Evolutionary conservation across 768 basidiomycete genomes (phyloP).

Genomic region (Lactifluus volemus): DNA sequence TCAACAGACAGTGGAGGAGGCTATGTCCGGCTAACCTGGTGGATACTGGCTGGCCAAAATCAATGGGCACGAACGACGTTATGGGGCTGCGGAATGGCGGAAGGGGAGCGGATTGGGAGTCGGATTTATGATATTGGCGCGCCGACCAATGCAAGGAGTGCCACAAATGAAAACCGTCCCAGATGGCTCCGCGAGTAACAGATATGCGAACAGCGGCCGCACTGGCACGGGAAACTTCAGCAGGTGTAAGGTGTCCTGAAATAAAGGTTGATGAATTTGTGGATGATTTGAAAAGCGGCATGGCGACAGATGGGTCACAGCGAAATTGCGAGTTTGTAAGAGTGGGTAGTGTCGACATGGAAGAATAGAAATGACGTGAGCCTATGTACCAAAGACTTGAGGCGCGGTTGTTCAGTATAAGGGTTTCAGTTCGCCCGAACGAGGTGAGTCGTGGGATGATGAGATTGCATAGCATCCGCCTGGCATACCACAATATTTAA

Average conservation of each 20-base stretch:
- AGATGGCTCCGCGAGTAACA: conserved; percentile 7
- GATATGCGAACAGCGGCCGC: conserved; percentile 16
- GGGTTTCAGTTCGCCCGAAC: conserved; percentile 1
- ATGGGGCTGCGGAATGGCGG: conserved; percentile 16
- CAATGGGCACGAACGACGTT: conserved; percentile 33
- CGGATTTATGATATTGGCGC: conserved; percentile 3
- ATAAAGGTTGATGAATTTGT: conserved; percentile 4
- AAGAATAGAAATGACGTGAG: not conserved
- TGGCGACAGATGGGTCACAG: not conserved
- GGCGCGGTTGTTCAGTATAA: not conserved
- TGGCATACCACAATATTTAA: conserved; percentile 36
- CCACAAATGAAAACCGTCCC: conserved; percentile 19
- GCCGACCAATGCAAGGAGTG: conserved; percentile 18
- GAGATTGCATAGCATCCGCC: conserved; percentile 64
- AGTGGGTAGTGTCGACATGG: not conserved
- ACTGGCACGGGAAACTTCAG: conserved; percentile 18
- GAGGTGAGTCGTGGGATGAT: conserved; percentile 20
- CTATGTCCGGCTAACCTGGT: conserved; percentile 54
- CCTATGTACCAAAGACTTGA: not conserved
- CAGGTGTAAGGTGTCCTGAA: conserved; percentile 6
- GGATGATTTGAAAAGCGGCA: conserved; percentile 8
- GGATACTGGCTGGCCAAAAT: conserved; percentile 44
- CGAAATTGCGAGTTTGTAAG: not conserved
- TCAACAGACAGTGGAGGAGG: conserved; percentile 56
- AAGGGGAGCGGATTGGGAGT: conserved; percentile 16